Base-by-base conservation (phyloP, 2,329 filamentous ascomycete species). In the Zymoseptoria passerinii region DNA sequence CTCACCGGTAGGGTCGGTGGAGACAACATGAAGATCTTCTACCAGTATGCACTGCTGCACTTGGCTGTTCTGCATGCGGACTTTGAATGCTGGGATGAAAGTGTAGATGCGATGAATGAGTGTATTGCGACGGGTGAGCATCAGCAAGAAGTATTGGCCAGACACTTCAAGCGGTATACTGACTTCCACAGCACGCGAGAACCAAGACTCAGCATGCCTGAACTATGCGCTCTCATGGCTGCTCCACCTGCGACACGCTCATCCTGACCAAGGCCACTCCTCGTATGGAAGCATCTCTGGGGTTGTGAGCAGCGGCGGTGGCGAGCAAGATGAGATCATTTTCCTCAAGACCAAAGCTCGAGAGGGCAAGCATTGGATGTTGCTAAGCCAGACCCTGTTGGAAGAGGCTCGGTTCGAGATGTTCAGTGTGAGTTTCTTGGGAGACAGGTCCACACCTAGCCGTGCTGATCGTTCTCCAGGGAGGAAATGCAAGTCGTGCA, bases 171-270 rank as follows among this genome's bases (percentile, higher is more conserved):
- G 8, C 50, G 4, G 35, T 44, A 2, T 18, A 29, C 62, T 66
- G 48, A 66, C 49, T 3, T 50, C 2, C 8, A n/a, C 54, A 70
- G 94, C 94, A 0, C 81, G 92, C 61, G 94, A 97, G 73, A 95
- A 95, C 65, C 87, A 91, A 64, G 94, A 99, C 70, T 89, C 90
- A 79, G 86, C 83, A 3, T 97, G 94, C 70, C 80, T 99, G 58
- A 97, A 96, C 72, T 97, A 95, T 74, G 89, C 91, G 29, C 82
- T 99, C 61, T 95, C 91, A 69, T 99, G 94, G 94, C 80, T 97
- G 2, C 95, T 95, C 68, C 90, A 96, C 70, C 95, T 96, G 66
- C 88, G 87, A n/a, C 89, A 90, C 68, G 85, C 89, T 0, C 91
- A 92, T 89, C 91, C 0, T 80, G 84, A 62, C 19, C 66, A 62